Base-by-base conservation (phyloP, 2,329 filamentous ascomycete species). In the Fonsecaea monophora region DNA sequence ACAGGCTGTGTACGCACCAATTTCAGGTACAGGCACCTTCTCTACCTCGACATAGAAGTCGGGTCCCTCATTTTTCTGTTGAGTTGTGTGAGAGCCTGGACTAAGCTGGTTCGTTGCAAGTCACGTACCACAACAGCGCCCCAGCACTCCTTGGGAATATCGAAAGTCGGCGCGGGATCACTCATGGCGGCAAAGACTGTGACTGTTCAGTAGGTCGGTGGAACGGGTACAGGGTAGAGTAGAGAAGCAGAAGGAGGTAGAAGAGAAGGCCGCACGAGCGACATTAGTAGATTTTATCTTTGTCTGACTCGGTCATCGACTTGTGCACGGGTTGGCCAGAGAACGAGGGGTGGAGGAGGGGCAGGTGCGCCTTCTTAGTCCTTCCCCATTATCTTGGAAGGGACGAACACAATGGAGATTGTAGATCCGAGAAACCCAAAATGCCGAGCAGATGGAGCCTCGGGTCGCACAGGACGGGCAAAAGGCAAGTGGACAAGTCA, bases 1-100 rank as follows among this genome's bases (percentile, higher is more conserved):
- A 21, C 13, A 21, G 32, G 54, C 35, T 21, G 34, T 48, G 55
- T 9, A 59, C 69, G 8, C 65, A 73, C 71, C 71, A 42, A 71
- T 66, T 56, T 73, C 70, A 30, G 71, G 70, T 25, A 73, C 71
- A 38, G 71, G 71, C 13, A 73, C 69, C 60, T 73, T 73, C 62
- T 71, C 67, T 6, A 72, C 71, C 45, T 70, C 69, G 37, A 72
- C 66, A 9, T 70, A 69, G 65, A 71, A 73, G 62, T 73, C 64
- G 15, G 71, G 71, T 5, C 71, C 71, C 61, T 73, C 71, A 66
- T 73, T 65, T 58, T 70, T 70, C 69, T 71, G 53, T 56, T 7
- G 10, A 21, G 55, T 21, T 3, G 12, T 45, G 38, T 66, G 15
- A 60, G 65, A 54, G 13, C 25, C 4, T 21, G 8, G 15, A 40